Conservation (phyloP, 2,329 filamentous ascomycete species). For the Paecilomyces sp. region DNA sequence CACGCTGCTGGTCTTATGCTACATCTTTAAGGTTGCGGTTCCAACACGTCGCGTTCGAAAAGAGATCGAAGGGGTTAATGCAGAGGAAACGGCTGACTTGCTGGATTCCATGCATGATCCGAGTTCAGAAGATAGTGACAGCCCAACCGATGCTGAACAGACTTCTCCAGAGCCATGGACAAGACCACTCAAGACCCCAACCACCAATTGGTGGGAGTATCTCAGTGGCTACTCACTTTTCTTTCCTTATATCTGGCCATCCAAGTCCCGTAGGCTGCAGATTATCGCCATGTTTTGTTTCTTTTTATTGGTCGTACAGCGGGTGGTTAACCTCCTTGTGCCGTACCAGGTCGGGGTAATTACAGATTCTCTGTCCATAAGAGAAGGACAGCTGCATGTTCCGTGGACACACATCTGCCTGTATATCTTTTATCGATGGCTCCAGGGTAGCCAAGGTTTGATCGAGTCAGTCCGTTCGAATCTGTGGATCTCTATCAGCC, state of each 20-base stretch:
- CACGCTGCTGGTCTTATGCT: conserved; percentile 53
- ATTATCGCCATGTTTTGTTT: conserved; percentile 77
- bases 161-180: conserved; percentile 68
- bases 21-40: conserved; percentile 43
- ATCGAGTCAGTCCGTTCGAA: conserved; percentile 75
- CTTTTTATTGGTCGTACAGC: conserved; percentile 68
- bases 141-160: conserved; percentile 36
- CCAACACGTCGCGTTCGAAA: conserved; percentile 34
- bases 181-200: conserved; percentile 75
- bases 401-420: conserved; percentile 69
- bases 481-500: conserved; percentile 93
- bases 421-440: conserved; percentile 69
- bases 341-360: conserved; percentile 74
- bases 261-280: conserved; percentile 68
- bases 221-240: conserved; percentile 86
- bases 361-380: conserved; percentile 62
- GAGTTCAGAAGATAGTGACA: conserved; percentile 43
- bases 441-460: conserved; percentile 87
- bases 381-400: conserved; percentile 48
- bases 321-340: conserved; percentile 81
- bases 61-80: conserved; percentile 7
- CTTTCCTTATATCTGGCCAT: conserved; percentile 95
- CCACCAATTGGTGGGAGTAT: conserved; percentile 94
- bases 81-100: conserved; percentile 34
- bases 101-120: conserved; percentile 16